These are phyloP conservation scores for Pythium myriotylum DNA, from an alignment of 352 stramenopile species.

Conservation along the genomic window DNA sequence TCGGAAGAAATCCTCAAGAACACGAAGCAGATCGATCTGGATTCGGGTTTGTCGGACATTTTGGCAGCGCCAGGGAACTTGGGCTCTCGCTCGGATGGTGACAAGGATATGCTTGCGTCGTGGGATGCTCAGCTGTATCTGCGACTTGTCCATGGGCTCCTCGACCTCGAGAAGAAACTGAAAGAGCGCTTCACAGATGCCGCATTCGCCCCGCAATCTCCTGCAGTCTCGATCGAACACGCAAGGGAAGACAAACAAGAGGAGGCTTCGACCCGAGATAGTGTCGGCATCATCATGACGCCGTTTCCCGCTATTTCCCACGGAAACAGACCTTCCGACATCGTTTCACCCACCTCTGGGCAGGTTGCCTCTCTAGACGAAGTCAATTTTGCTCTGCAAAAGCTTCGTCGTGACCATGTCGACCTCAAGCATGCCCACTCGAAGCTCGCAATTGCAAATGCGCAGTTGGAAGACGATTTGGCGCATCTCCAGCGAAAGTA, in stretches of 20 bases:
- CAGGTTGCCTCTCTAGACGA: constrained; percentile 46
- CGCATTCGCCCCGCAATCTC: not conserved
- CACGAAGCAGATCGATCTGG: constrained; percentile 62
- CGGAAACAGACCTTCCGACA: too few relatives aligned
- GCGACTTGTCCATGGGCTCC: constrained; percentile 52
- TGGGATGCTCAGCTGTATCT: constrained; percentile 75
- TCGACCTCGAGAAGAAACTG: constrained; percentile 59
- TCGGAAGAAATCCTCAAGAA: constrained; percentile 72
- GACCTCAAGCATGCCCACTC: constrained; percentile 64
- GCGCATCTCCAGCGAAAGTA: constrained; percentile 66
- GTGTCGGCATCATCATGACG: too few relatives aligned
- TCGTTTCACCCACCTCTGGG: too few relatives aligned
- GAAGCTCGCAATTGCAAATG: constrained; percentile 64
- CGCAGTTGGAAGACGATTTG: constrained; percentile 77
- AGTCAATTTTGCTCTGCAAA: constrained; percentile 68
- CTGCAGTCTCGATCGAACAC: not conserved
- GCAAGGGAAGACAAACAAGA: not conserved
- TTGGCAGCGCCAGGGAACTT: not conserved
- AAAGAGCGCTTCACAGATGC: constrained; percentile 36
- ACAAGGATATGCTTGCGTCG: constrained; percentile 65
- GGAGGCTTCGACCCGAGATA: not conserved
- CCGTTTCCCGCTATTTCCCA: too few relatives aligned
- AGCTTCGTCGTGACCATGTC: constrained; percentile 64
- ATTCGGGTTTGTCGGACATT: constrained; percentile 25
- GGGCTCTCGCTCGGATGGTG: not conserved